Evolutionary conservation across 2,329 filamentous ascomycete genomes (phyloP), one percentile per base, ranked within the genome.

Genomic region (Epichloe sibirici): DNA sequence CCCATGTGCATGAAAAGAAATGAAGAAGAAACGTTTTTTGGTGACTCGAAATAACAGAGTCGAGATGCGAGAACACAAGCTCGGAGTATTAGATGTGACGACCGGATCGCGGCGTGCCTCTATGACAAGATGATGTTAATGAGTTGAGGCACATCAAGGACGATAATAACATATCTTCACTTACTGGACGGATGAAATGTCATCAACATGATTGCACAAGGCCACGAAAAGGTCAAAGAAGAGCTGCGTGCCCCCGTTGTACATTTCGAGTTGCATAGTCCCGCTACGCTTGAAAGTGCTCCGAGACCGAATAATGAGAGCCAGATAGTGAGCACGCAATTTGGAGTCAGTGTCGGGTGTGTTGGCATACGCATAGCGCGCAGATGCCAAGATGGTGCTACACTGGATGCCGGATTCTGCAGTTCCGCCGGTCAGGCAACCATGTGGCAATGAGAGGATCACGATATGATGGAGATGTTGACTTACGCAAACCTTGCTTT

Each of bases 181-280:
- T 74, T 67, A 82, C 78, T 75, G 73, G 53, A 73, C 70, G 52
- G 73, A 75, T 4, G 78, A 76, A 56, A 83, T 77, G 61, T 84
- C 85, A 66, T 82, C 88, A 64, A 95, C 86, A 65, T 95, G 88
- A 66, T 95, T 95, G 70, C 87, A 90, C 70, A 95, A 81, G 17
- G 90, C 89, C 49, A 95, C 90, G 66, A 95, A 96, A 45, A 95
- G 75, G 65, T 95, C 90, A 65, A 95, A 96, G 73, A 95, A 95
- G 54, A 95, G 75, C 63, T 86, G 79, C 1, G 75, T 86, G 51
- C 88, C 88, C 31, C 90, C 90, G 56, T 82, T 81, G 67, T 86
- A 86, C 90, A 96, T 95, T 72, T 95, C 90, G 59, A 88, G 81
- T 71, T 95, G 90, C 90, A 95, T 95, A 3, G 90, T 95, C 51